Conservation (phyloP, 768 basidiomycete genomes). For the Coprinellus micaceus region DNA sequence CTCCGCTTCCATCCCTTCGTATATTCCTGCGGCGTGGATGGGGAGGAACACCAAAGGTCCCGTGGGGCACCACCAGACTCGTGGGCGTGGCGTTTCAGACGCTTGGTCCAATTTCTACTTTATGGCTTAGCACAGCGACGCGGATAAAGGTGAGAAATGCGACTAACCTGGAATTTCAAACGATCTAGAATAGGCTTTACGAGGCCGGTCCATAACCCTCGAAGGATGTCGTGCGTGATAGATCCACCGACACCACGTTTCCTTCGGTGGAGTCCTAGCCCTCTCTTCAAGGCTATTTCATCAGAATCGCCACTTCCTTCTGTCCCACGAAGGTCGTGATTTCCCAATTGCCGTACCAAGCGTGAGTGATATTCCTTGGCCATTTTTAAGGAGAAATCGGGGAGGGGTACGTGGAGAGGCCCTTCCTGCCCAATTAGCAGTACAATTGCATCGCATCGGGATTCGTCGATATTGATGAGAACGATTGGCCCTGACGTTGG, state of each 20-base stretch:
- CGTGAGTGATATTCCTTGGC: background rate
- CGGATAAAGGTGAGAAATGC: background rate
- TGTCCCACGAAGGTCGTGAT: no score
- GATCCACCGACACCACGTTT: no score
- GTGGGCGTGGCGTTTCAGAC: background rate
- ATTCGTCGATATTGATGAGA: conserved; percentile 1
- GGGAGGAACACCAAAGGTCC: conserved; percentile 6
- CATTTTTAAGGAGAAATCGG: background rate
- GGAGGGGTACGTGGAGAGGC: conserved; percentile 8
- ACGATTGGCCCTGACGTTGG: conserved; percentile 5
- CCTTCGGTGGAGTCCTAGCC: no score
- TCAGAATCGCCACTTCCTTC: no score
- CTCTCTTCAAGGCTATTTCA: no score
- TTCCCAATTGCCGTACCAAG: background rate
- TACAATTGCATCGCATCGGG: conserved; percentile 9
- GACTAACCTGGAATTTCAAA: conserved; percentile 3
- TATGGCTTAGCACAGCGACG: no score
- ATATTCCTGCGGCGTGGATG: conserved; percentile 4
- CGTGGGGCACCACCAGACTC: conserved; percentile 2
- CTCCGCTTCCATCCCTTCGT: background rate
- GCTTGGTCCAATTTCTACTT: background rate
- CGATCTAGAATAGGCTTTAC: conserved; percentile 5
- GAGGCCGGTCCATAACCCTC: no score
- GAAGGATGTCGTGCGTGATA: no score
- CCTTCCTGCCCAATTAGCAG: background rate